Evolutionary conservation across 257 asterid genomes (phyloP), one percentile per base, ranked within the genome.

Genomic region (Datura wrightii): DNA sequence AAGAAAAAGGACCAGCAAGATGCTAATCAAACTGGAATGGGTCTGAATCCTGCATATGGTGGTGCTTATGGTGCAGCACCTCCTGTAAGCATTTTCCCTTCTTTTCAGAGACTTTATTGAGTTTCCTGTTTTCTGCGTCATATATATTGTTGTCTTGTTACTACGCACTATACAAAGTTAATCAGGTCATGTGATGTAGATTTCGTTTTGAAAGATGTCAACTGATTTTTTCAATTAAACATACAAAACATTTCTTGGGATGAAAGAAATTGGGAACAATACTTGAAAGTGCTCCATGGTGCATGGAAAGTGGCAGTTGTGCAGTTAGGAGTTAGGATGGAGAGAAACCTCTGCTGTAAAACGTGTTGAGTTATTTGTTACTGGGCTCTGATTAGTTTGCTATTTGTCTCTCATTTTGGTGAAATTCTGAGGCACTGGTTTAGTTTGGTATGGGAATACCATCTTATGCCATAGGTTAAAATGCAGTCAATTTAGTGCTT

Each of bases 1-100:
- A 97, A 95, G 98, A 95, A 94, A 83, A 97, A 95, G 89, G 98
- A 97, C 54, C 98, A 92, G 83, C 96, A 86, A 15, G 97, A 95
- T 87, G 90, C 94, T 80, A 92, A 90, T 89, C 97, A 92, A 83
- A 94, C 93, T 71, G 92, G 92, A 63, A 90, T 79, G 44, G 97
- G 92, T 84, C 85, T 58, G 31, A 92, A 93, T 87, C 90, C 95
- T 58, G 97, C 93, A 5, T 93, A 92, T 84, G 92, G 86, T 78
- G 94, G 95, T 89, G 91, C 93, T 41, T 94, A 94, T 88, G 98
- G 98, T 62, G 90, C 92, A 71, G 89, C 97, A 55, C 97, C 97
- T 88, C 94, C 97, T 78, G 99, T 96, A 93, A 96, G 98, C 85
- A 58, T 85, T 56, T 83, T 55, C 18, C 66, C 34, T 78, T 14